Evolutionary conservation across 495 filamentous ascomycete genomes (phyloP), one percentile per base, ranked within the genome.

Genomic region (Xanthoparmelia taractica): DNA sequence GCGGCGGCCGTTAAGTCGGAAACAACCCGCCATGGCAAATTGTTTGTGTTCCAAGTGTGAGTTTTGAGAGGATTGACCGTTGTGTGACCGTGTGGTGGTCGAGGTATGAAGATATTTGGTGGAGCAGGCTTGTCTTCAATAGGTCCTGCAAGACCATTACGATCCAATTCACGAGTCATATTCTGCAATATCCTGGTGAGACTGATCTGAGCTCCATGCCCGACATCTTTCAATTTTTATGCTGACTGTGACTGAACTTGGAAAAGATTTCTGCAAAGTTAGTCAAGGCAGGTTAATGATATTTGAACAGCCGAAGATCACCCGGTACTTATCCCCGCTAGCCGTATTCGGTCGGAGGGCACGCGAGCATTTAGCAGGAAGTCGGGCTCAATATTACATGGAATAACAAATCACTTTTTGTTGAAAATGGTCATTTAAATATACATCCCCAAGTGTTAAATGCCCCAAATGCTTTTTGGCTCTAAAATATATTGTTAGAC

Each of bases 1-100:
- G 84, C 81, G 4, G 94, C 93, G 69, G 88, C 86, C 58, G 82
- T 71, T 10, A 82, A 68, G 76, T 97, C 93, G n/a, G 86, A 85
- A 41, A 80, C 82, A 18, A 96, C 69, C 54, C 91, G 82, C 64
- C 80, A 70, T 18, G 81, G 81, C 27, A 96, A 73, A 64, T 89
- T 83, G 63, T 83, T 82, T 33, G 90, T 92, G 71, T 95, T 96
- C 89, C 91, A 92, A 78, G 78, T 43, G 63, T 63, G 70, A 57
- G n/a, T 63, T 34, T 17, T 68, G 27, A 48, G 65, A 63, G 64
- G 72, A 65, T 36, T 43, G 20, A 43, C 48, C 13, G 41, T 34
- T 36, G 57, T n/a, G 38, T 59, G 61, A 17, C 38, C 29, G 20
- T 56, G 45, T 15, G 47, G 59, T 50, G 65, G 11, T 57, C 48